Evolutionary conservation across 1,284 basidiomycete genomes (phyloP).

Genomic region (Microbotryum saponariae): DNA sequence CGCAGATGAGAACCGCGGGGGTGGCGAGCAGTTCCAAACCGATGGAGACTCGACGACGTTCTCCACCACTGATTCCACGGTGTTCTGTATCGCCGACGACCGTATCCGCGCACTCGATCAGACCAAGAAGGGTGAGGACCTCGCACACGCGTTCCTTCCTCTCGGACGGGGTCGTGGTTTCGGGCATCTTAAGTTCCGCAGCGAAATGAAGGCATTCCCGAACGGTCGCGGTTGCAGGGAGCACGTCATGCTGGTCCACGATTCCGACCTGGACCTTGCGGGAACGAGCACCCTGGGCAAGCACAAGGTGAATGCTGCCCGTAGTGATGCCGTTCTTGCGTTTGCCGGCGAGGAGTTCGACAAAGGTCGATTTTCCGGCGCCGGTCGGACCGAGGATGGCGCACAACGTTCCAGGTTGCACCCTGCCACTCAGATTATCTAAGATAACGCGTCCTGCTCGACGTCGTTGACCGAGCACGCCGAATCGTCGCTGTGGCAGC

Average conservation of each 20-base stretch:
- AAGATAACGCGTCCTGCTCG: constrained; percentile 56
- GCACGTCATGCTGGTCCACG: constrained; percentile 56
- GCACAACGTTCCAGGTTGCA: constrained; percentile 71
- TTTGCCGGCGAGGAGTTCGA: constrained; percentile 73
- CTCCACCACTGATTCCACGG: constrained; percentile 60
- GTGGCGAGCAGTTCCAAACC: constrained; percentile 57
- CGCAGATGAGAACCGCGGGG: constrained; percentile 56
- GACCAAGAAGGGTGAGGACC: constrained; percentile 66
- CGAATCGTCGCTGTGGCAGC: constrained; percentile 9
- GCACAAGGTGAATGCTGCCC: constrained; percentile 57
- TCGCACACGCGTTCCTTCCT: constrained; percentile 61
- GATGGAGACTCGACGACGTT: constrained; percentile 54
- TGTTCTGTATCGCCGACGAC: constrained; percentile 61
- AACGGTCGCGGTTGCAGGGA: constrained; percentile 47
- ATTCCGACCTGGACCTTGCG: constrained; percentile 64
- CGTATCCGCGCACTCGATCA: constrained; percentile 59
- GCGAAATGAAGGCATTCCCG: constrained; percentile 75
- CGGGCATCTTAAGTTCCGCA: constrained; percentile 71
- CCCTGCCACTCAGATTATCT: constrained; percentile 59
- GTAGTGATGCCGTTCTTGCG: constrained; percentile 60
- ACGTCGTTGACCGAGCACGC: constrained; percentile 42
- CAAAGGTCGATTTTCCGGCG: constrained; percentile 62
- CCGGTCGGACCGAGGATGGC: constrained; percentile 67
- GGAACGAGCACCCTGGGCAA: constrained; percentile 47
- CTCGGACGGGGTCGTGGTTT: constrained; percentile 54